A percentile compares a stretch with the other conserved stretches of the same genome.
Evolutionary conservation across 768 basidiomycete species (phyloP).

Genomic region (Kwoniella dendrophila): DNA sequence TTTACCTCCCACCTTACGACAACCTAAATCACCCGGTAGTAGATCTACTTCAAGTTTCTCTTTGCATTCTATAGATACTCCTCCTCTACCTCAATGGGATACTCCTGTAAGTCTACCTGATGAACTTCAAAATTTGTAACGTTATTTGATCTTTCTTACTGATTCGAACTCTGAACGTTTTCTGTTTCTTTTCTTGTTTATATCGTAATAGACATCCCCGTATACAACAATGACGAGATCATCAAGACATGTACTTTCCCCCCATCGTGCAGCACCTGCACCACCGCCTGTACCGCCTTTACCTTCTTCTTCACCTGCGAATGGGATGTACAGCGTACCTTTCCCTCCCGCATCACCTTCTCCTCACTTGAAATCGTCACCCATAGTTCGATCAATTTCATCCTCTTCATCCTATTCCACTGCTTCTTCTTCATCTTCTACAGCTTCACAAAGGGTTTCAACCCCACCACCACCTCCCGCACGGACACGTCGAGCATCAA

Average conservation of each 20-base stretch:
- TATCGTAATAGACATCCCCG: constrained; percentile 17
- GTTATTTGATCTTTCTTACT: not conserved
- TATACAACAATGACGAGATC: constrained; percentile 23
- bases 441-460: constrained; percentile 26
- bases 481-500: constrained; percentile 9
- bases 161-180: too few relatives aligned
- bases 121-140: not conserved
- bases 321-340: not conserved
- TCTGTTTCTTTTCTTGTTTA: not conserved
- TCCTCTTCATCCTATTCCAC: constrained; percentile 26
- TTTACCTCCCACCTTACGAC: constrained; percentile 10
- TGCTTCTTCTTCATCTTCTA: constrained; percentile 23
- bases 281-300: constrained; percentile 22
- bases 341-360: constrained; percentile 12
- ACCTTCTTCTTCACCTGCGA: constrained; percentile 10
- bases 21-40: constrained; percentile 14
- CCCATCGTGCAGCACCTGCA: constrained; percentile 19
- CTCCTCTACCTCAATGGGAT: constrained; percentile 21
- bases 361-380: constrained; percentile 10
- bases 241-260: constrained; percentile 18
- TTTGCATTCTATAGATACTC: constrained; percentile 1
- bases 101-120: constrained; percentile 9
- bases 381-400: constrained; percentile 17
- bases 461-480: constrained; percentile 29
- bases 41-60: constrained; percentile 1